phyloP scores from a whole-genome alignment of 2,329 filamentous ascomycete genomes.

The Colletotrichum chlorophyti region DNA sequence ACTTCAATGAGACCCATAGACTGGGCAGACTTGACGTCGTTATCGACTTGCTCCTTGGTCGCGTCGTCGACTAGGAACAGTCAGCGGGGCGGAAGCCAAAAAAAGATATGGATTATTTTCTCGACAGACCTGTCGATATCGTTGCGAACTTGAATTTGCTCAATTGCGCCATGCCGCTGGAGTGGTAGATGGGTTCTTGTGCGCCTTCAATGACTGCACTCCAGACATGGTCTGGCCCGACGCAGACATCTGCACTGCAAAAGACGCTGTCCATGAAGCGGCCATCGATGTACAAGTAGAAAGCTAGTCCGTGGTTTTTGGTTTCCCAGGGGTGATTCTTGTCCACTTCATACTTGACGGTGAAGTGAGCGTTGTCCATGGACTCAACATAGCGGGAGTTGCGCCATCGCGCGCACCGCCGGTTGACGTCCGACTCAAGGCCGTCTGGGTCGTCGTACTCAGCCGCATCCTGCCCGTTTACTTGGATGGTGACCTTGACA shows the following conservation, averaged over 20 bases:
- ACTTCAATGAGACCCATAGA: slow-evolving; percentile 32
- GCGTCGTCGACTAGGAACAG: slow-evolving; percentile 23
- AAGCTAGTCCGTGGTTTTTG: slow-evolving; percentile 21
- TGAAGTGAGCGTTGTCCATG: slow-evolving; percentile 29
- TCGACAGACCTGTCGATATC: slow-evolving; percentile 27
- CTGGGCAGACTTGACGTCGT: slow-evolving; percentile 14
- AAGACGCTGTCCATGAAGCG: slow-evolving; percentile 6
- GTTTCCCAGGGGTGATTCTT: slow-evolving; percentile 20
- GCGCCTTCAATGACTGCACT: not conserved
- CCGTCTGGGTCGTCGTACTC: slow-evolving; percentile 32
- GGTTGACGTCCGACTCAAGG: not conserved
- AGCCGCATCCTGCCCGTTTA: slow-evolving; percentile 26
- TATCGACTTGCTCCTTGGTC: slow-evolving; percentile 9
- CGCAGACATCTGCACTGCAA: not conserved
- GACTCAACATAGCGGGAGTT: slow-evolving; percentile 32
- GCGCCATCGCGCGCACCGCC: not conserved
- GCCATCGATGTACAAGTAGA: slow-evolving; percentile 31
- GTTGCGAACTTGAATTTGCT: slow-evolving; percentile 31
- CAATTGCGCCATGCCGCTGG: not conserved
- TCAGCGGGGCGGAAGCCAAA: slow-evolving; percentile 2
- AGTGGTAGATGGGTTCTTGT: not conserved
- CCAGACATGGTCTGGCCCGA: not conserved
- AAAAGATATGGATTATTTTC: too few species aligned
- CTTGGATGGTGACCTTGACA: slow-evolving; percentile 32
- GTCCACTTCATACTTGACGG: slow-evolving; percentile 24